These are phyloP conservation scores for Cyclostephanos tholiformis DNA, from an alignment of 108 stramenopile genomes.

Conservation along the genomic window DNA sequence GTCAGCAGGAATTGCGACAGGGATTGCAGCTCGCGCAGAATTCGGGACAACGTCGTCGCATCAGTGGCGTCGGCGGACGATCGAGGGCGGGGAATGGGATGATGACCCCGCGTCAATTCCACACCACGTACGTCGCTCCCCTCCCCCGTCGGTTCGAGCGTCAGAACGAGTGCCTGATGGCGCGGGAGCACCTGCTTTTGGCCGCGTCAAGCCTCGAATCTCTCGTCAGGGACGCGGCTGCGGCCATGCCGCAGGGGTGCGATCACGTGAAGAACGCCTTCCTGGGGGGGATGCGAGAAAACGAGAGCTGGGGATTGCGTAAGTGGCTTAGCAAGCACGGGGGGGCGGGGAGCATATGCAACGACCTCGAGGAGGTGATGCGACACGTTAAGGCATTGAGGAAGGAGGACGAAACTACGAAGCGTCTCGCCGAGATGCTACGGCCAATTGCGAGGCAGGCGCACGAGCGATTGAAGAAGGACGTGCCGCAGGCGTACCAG, in stretches of 20 bases:
- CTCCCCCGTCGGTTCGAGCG: constrained; percentile 67
- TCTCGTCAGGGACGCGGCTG: constrained; percentile 58
- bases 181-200: constrained; percentile 36
- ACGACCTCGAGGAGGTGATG: constrained; percentile 78
- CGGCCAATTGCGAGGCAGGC: constrained; percentile 71
- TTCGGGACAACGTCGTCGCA: neutral
- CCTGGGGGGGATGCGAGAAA: constrained; percentile 89
- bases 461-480: constrained; percentile 64
- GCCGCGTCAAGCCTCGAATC: constrained; percentile 62
- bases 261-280: constrained; percentile 85
- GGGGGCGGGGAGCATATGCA: constrained; percentile 79
- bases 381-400: constrained; percentile 62
- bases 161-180: constrained; percentile 67
- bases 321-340: constrained; percentile 87
- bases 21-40: constrained; percentile 65
- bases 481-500: constrained; percentile 87
- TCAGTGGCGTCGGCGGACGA: constrained; percentile 8
- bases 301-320: constrained; percentile 87
- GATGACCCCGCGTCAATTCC: constrained; percentile 79
- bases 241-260: constrained; percentile 56
- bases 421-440: constrained; percentile 61
- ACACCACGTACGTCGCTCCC: constrained; percentile 58
- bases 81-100: constrained; percentile 27
- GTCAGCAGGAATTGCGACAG: constrained; percentile 85
- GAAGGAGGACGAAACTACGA: constrained; percentile 51